phyloP scores from a whole-genome alignment of 805 yeast species.

The Citeromyces matritensis region DNA sequence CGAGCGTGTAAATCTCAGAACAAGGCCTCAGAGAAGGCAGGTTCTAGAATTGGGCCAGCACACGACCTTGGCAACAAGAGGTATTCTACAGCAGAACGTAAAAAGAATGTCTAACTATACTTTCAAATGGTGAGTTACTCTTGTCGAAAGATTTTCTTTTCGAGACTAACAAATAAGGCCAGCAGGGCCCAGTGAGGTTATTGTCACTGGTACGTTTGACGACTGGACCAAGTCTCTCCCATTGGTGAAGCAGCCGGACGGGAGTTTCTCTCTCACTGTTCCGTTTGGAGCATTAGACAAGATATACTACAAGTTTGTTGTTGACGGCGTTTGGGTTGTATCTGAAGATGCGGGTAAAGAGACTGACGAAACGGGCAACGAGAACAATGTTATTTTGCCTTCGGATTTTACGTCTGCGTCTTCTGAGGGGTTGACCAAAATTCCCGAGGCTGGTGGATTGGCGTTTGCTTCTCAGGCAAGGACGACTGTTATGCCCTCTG shows the following conservation, averaged over 20 bases:
- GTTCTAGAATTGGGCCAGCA: background rate
- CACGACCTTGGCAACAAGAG: background rate
- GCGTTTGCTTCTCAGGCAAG: constrained; percentile 10
- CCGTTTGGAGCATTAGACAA: constrained; percentile 12
- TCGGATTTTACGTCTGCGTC: constrained; percentile 18
- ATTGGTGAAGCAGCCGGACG: constrained; percentile 26
- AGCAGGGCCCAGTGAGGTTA: constrained; percentile 21
- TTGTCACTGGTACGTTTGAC: constrained; percentile 48
- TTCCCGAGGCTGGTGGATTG: constrained; percentile 35
- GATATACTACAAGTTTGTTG: constrained; percentile 35
- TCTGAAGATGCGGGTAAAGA: constrained; percentile 19
- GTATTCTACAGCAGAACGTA: background rate
- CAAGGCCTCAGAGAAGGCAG: background rate
- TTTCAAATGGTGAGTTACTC: constrained; percentile 10
- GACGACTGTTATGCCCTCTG: constrained; percentile 30
- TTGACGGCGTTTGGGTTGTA: constrained; percentile 44
- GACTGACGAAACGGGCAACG: constrained; percentile 24
- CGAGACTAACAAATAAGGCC: constrained; percentile 10
- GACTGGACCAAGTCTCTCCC: constrained; percentile 36
- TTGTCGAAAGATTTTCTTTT: background rate
- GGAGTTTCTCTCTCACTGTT: constrained; percentile 14
- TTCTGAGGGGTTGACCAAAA: constrained; percentile 13
- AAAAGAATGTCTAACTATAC: constrained; percentile 9
- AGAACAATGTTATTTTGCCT: constrained; percentile 30
- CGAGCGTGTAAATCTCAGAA: background rate